Percentiles rank a stretch among this genome's conserved stretches.
These are phyloP conservation scores for Ambispora gerdemannii DNA, from an alignment of 192 early-diverging fungal genomes.

Conservation along the genomic window DNA sequence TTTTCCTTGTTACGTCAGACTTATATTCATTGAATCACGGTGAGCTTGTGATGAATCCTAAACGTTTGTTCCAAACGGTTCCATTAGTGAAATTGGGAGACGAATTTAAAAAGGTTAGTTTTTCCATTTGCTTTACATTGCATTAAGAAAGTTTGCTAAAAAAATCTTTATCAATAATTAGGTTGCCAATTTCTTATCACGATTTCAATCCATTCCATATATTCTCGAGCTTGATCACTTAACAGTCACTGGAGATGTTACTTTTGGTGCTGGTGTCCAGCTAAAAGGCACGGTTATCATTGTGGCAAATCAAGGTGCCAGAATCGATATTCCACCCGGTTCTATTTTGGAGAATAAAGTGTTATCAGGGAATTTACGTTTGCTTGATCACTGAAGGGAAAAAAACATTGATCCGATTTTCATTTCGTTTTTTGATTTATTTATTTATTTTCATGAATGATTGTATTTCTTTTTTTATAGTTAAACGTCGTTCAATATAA, in stretches of 20 bases:
- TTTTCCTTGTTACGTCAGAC: conserved; percentile 96
- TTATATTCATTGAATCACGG: conserved; percentile 93
- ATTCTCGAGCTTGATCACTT: conserved; percentile 97
- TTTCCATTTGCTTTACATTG: not conserved
- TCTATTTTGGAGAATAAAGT: conserved; percentile 98
- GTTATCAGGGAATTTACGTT: conserved; percentile 91
- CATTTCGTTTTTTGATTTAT: no score
- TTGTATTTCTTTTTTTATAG: no score
- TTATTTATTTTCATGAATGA: no score
- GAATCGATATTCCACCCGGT: conserved; percentile 95
- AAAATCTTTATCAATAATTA: conserved; percentile 29
- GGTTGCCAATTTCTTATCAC: conserved; percentile 77
- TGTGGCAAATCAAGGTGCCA: conserved; percentile 95
- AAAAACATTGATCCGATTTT: no score
- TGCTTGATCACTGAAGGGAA: conserved; percentile 77
- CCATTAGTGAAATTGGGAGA: conserved; percentile 97
- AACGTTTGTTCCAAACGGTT: conserved; percentile 88
- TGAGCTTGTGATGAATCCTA: conserved; percentile 86
- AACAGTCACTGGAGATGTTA: conserved; percentile 97
- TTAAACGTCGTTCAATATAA: no score
- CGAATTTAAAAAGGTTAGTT: conserved; percentile 93
- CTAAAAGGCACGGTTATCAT: conserved; percentile 96
- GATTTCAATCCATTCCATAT: conserved; percentile 92
- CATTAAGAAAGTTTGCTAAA: not conserved
- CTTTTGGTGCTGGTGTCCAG: conserved; percentile 90